Evolutionary conservation across 495 filamentous ascomycete species (phyloP).

Genomic region (Penicillium robsamsonii): DNA sequence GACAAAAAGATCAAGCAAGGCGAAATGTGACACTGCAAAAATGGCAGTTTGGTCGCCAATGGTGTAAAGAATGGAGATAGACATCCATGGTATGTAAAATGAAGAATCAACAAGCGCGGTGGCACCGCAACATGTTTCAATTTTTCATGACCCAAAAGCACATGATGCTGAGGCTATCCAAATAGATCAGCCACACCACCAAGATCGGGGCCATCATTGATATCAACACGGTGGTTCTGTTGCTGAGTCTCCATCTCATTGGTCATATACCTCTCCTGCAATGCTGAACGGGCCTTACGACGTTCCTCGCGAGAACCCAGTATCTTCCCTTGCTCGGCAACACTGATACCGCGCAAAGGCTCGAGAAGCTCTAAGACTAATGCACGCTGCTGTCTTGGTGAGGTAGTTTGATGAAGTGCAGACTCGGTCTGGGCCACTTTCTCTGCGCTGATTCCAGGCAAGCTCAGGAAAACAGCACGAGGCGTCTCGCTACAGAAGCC

Average conservation of each 20-base stretch:
- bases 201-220: constrained; percentile 60
- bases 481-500: constrained; percentile 55
- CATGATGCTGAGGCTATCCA: constrained; percentile 33
- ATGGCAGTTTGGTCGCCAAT: background rate
- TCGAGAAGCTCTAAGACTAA: constrained; percentile 84
- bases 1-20: background rate
- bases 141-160: background rate
- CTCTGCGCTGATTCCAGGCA: constrained; percentile 56
- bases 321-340: constrained; percentile 89
- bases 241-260: constrained; percentile 46
- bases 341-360: constrained; percentile 80
- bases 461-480: constrained; percentile 51
- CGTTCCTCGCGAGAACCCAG: constrained; percentile 48
- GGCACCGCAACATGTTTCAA: background rate
- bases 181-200: constrained; percentile 69
- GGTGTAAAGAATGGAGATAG: background rate
- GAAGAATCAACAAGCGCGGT: background rate
- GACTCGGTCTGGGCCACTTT: constrained; percentile 47
- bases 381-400: constrained; percentile 73
- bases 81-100: background rate
- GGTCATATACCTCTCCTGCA: constrained; percentile 58
- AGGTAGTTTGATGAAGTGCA: constrained; percentile 58
- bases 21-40: background rate
- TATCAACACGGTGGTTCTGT: constrained; percentile 45
- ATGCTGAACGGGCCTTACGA: constrained; percentile 49